These are phyloP conservation scores for Debaryomyces fabryi DNA, from an alignment of 1,139 yeast genomes.

Conservation along the genomic window DNA sequence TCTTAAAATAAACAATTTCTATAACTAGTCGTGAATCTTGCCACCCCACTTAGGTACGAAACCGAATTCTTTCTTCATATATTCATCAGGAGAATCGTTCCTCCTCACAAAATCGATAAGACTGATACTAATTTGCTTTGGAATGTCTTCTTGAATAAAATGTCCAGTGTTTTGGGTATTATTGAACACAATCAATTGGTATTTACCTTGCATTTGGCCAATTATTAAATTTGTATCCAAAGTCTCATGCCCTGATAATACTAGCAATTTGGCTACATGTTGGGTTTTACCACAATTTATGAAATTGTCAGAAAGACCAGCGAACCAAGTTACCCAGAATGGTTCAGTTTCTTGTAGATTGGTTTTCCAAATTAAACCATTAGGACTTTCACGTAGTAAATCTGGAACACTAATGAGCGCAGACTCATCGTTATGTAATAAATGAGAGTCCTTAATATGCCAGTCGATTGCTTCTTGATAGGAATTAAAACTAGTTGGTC, in stretches of 20 bases:
- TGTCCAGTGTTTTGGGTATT: conserved; percentile 70
- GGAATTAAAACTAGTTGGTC: conserved; percentile 63
- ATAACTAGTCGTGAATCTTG: conserved; percentile 29
- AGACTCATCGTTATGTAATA: conserved; percentile 60
- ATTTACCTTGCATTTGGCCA: conserved; percentile 97
- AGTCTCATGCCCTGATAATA: conserved; percentile 89
- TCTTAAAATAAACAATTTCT: neutral
- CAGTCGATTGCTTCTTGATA: conserved; percentile 73
- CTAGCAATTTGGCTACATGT: conserved; percentile 63
- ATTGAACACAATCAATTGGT: conserved; percentile 81
- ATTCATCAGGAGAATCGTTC: conserved; percentile 41
- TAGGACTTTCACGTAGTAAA: conserved; percentile 34
- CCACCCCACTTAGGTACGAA: conserved; percentile 59
- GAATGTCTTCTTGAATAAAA: conserved; percentile 89
- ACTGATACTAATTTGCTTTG: conserved; percentile 65
- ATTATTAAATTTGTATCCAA: conserved; percentile 82
- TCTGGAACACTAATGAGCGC: conserved; percentile 82
- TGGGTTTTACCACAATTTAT: conserved; percentile 31
- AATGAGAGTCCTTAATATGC: conserved; percentile 59
- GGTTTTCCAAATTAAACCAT: conserved; percentile 58
- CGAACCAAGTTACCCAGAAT: conserved; percentile 86
- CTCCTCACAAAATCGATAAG: conserved; percentile 52
- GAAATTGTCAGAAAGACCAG: conserved; percentile 66
- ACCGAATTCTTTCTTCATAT: conserved; percentile 41
- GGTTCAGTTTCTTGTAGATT: conserved; percentile 61